A percentile compares a stretch with the other conserved stretches of the same genome.
These are phyloP conservation scores for Protomyces lactucae-debilis DNA, from an alignment of 1,139 yeast species.

Conservation along the genomic window DNA sequence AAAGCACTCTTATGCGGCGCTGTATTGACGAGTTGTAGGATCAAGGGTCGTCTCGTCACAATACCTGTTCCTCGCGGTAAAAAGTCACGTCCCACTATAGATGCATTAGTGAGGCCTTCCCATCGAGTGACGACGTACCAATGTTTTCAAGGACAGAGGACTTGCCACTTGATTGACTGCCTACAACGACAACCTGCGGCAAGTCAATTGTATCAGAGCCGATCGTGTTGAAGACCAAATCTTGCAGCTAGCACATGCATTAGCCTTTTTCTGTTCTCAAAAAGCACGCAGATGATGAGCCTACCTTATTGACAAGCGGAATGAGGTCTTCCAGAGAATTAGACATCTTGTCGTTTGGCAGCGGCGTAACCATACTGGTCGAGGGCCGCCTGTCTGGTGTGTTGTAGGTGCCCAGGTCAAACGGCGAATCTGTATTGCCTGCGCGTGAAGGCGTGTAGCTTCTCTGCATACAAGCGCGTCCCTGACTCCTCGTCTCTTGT, in stretches of 20 bases:
- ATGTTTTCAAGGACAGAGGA: slow-evolving; percentile 77
- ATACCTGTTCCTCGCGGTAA: slow-evolving; percentile 80
- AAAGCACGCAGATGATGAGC: background rate
- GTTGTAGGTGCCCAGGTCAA: background rate
- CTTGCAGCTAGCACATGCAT: slow-evolving; percentile 40
- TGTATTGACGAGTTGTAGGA: slow-evolving; percentile 58
- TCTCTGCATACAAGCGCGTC: background rate
- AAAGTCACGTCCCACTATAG: slow-evolving; percentile 64
- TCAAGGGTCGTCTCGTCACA: slow-evolving; percentile 72
- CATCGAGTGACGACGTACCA: slow-evolving; percentile 40
- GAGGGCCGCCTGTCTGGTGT: background rate
- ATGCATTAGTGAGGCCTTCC: background rate
- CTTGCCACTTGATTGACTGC: slow-evolving; percentile 78
- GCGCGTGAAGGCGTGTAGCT: slow-evolving; percentile 1
- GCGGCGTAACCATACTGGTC: background rate
- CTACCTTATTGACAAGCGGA: slow-evolving; percentile 51
- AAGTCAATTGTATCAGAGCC: slow-evolving; percentile 61
- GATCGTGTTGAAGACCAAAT: slow-evolving; percentile 48
- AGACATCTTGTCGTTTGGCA: background rate
- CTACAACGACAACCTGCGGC: slow-evolving; percentile 81
- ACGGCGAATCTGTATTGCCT: background rate
- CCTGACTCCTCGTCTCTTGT: background rate
- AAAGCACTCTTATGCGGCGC: slow-evolving; percentile 1
- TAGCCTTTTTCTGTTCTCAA: background rate
- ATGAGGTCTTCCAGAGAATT: slow-evolving; percentile 64